Base-by-base conservation (phyloP, 495 filamentous ascomycete genomes). In the Talaromyces borbonicus region DNA sequence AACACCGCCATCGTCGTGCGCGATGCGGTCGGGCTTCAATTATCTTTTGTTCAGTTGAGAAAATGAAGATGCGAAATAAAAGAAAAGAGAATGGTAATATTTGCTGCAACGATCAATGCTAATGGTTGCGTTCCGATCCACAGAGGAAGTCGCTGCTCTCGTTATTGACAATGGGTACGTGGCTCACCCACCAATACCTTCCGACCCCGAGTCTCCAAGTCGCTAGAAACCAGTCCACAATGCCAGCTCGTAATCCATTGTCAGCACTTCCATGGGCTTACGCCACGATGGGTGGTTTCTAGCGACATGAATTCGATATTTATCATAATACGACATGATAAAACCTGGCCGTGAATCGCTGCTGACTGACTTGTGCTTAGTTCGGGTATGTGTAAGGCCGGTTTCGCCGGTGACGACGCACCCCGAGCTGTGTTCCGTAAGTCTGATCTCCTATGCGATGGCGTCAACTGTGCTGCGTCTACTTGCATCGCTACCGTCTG, bases 101-200 rank as follows among this genome's bases (percentile, higher is more conserved):
- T 26, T 16, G 9, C 23, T 24, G 15, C n/a, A 15, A 16, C 22
- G 8, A 24, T 14, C 9, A 5, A 56, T 43, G 66, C 84, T 90
- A 70, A 90, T 49, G 5, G 63, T 49, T 57, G 41, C 49, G 48
- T 55, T 66, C 22, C 55, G 47, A 49, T 49, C 46, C 76, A 72
- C 66, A 97, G 92, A 98, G 78, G 92, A 98, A 85, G 92, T 98
- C 75, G 92, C 92, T 71, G 92, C 92, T 72, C 90, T 98, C 87
- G 92, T 98, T 73, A 98, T 98, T 73, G 92, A 98, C 89, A 98
- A 98, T 97, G 92, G 92, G 92, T 98, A 87, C 81, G 87, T 72
- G 52, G 50, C 51, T 42, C 36, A 40, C 19, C 8, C n/a, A n/a
- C n/a, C n/a, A n/a, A n/a, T n/a, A n/a, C n/a, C n/a, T n/a, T n/a